Evolutionary conservation across 441 rosid species (phyloP).

Genomic region (Kokia cookei): DNA sequence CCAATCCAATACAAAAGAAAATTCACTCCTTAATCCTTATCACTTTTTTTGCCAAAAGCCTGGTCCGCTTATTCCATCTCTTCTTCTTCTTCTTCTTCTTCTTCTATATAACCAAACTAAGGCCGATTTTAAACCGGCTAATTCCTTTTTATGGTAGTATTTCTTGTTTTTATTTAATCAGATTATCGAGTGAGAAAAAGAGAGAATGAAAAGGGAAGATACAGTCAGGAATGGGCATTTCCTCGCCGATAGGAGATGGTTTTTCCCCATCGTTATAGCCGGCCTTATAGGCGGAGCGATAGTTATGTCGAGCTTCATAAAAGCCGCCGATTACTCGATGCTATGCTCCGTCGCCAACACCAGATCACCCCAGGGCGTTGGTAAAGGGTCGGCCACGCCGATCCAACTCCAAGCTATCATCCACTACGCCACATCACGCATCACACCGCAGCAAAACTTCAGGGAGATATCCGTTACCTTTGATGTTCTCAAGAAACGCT

Average conservation of each 20-base stretch:
- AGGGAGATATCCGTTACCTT: background rate
- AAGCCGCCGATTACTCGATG: slow-evolving; percentile 32
- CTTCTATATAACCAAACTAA: background rate
- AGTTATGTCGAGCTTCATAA: slow-evolving; percentile 33
- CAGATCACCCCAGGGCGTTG: background rate
- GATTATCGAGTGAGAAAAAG: background rate
- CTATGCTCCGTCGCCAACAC: slow-evolving; percentile 41
- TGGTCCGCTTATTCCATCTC: background rate
- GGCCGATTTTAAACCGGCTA: background rate
- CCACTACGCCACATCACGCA: background rate
- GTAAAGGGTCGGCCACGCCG: background rate
- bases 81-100: background rate
- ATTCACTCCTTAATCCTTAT: background rate
- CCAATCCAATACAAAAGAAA: background rate
- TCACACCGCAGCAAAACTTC: background rate
- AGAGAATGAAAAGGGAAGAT: slow-evolving; percentile 1
- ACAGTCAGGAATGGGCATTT: slow-evolving; percentile 26
- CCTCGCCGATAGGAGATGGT: slow-evolving; percentile 36
- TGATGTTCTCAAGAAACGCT: slow-evolving; percentile 41
- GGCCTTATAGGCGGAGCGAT: slow-evolving; percentile 46
- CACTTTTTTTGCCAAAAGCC: background rate
- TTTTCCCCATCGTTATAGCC: slow-evolving; percentile 26
- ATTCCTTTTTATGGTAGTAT: too few species aligned
- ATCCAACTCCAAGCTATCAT: background rate
- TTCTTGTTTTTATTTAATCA: background rate